Evolutionary conservation across 2,329 filamentous ascomycete species (phyloP).

Genomic region (Cytospora piceae): DNA sequence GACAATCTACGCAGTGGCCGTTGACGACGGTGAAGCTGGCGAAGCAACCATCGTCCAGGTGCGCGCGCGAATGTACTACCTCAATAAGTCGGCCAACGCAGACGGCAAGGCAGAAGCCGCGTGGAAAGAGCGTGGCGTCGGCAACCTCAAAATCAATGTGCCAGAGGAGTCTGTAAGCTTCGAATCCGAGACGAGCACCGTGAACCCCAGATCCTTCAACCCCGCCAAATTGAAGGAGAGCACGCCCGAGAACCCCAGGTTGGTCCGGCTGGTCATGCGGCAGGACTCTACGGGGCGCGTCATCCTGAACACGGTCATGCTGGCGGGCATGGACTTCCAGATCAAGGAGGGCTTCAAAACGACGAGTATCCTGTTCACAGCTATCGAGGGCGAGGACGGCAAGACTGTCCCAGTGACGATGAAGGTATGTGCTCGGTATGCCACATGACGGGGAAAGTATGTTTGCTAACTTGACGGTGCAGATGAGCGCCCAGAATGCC

Average conservation of each 20-base stretch:
- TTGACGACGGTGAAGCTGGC: conserved; percentile 86
- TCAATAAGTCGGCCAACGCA: conserved; percentile 54
- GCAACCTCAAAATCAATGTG: conserved; percentile 83
- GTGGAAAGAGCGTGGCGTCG: conserved; percentile 90
- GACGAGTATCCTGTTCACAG: conserved; percentile 68
- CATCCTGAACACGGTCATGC: conserved; percentile 81
- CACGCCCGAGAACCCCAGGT: conserved; percentile 44
- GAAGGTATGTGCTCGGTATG: conserved; percentile 51
- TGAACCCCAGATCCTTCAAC: conserved; percentile 60
- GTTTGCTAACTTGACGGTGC: conserved; percentile 3
- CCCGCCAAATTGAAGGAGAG: conserved; percentile 54
- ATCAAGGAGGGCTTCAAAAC: conserved; percentile 75
- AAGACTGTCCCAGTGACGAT: conserved; percentile 63
- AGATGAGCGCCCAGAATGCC: conserved; percentile 60
- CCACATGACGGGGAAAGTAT: neutral
- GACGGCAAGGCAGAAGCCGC: conserved; percentile 54
- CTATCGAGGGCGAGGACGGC: conserved; percentile 59
- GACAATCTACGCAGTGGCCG: conserved; percentile 52
- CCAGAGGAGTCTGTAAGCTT: conserved; percentile 60
- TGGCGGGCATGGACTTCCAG: conserved; percentile 78
- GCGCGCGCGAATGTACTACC: conserved; percentile 83
- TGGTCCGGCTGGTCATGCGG: conserved; percentile 82
- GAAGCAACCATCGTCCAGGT: conserved; percentile 76
- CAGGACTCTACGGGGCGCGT: conserved; percentile 88
- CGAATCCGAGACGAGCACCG: conserved; percentile 51